phyloP scores from a whole-genome alignment of 352 stramenopile species.

The Phytophthora rubi region DNA sequence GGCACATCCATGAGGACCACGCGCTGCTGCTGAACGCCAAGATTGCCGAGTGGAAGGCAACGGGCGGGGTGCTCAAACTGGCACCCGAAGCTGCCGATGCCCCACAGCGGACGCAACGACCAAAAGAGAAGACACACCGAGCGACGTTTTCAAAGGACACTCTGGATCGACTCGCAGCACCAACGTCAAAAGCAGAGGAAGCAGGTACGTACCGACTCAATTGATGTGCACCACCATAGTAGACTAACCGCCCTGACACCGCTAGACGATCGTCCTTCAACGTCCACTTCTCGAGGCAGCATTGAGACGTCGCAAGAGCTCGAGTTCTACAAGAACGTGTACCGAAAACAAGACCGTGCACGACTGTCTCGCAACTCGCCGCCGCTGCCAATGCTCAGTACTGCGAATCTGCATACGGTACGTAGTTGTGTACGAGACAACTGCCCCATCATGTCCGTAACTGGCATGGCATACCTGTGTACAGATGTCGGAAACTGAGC shows the following conservation, averaged over 20 bases:
- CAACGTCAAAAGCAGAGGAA: slow-evolving; percentile 21
- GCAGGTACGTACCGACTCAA: slow-evolving; percentile 14
- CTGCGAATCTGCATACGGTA: slow-evolving; percentile 44
- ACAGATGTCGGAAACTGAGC: slow-evolving; percentile 59
- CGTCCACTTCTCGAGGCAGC: slow-evolving; percentile 10
- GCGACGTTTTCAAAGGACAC: slow-evolving; percentile 50
- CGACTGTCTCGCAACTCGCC: slow-evolving; percentile 34
- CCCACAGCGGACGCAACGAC: neutral
- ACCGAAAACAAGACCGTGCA: slow-evolving; percentile 49
- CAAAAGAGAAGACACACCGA: slow-evolving; percentile 32
- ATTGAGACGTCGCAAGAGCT: slow-evolving; percentile 52
- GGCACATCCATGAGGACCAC: slow-evolving; percentile 71
- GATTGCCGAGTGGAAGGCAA: slow-evolving; percentile 57
- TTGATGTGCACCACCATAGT: neutral
- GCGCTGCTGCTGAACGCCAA: slow-evolving; percentile 56
- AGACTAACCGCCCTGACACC: neutral
- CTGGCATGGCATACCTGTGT: slow-evolving; percentile 3
- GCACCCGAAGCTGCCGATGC: slow-evolving; percentile 2
- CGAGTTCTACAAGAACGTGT: slow-evolving; percentile 58
- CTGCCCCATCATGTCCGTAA: neutral
- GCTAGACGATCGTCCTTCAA: slow-evolving; percentile 21
- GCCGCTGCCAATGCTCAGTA: slow-evolving; percentile 23
- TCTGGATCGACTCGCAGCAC: slow-evolving; percentile 50
- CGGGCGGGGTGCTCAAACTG: slow-evolving; percentile 27
- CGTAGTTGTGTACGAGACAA: slow-evolving; percentile 11